Evolutionary conservation across 306 rosid genomes (phyloP), one percentile per base, ranked within the genome.

Genomic region (Phaseolus lunatus): DNA sequence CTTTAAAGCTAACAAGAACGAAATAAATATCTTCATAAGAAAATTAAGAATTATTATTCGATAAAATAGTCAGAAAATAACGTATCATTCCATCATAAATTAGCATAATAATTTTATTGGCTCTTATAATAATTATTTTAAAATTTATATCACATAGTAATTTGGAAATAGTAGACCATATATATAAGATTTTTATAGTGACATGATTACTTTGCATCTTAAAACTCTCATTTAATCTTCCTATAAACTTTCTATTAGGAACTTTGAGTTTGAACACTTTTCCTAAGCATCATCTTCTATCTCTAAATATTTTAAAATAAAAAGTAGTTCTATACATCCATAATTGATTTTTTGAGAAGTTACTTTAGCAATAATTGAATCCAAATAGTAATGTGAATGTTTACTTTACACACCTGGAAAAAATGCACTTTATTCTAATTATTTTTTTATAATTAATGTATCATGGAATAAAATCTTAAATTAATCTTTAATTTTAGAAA

Each of bases 331-430:
- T 43, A 14, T 14, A 58, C 3, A 59, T 5, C 1, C 3, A 56
- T 81, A 82, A 88, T 80, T 80, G 73, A 73, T 86, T 66, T 72
- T 57, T 29, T 78, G 0, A 15, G 16, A 27, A 27, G 24, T 57
- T 57, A 23, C 27, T 14, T 58, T 13, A 14, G 2, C 1, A 15
- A 27, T 4, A 61, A 16, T 15, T 29, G 29, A 29, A 61, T 61
- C 23, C 44, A 29, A 29, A 59, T 7, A 22, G 1, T 54, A 9
- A 10, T 53, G 14, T 53, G 20, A 23, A 29, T 15, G 7, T 37
- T 8, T 37, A 37, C 11, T 8, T 37, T 37, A 37, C 43, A 7
- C 43, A 37, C 9, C 43, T 37, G 2, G 43, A 37, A 37, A 37
- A 6, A 24, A 23, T 26, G 3, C 6, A 26, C 10, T 58, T 58